Evolutionary conservation across 1,139 yeast genomes (phyloP), one percentile per base, ranked within the genome.

Genomic region (Meyerozyma carpophila): DNA sequence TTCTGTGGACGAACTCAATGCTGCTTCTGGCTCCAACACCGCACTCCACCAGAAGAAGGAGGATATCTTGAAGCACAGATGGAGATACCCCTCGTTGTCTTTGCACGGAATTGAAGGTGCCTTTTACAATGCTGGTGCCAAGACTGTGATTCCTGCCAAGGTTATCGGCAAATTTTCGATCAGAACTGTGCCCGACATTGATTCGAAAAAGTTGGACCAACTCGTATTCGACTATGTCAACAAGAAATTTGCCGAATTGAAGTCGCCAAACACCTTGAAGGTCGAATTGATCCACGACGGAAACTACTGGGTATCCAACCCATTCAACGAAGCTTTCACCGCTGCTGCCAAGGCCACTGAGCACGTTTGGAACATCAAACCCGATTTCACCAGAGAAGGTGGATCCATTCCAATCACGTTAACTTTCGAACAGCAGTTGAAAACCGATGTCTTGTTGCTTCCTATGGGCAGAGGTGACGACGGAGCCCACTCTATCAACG

Each of bases 391-490:
- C 44, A 84, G 98, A 73, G 98, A 93, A 71, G 98, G 98, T 60
- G 98, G 98, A 28, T 90, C 97, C 4, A 93, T 93, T 59, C 98
- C 98, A 54, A 90, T 93, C 62, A 91, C 98, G 36, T 71, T 93
- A 55, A 83, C 95, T 41, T 93, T 93, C 69, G 96, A 93, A 72
- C 76, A 89, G 58, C 82, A 83, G 61, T 78, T 93, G 59, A 83
- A 86, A 56, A 86, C 95, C 36, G 84, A 83, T 53, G 98, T 91
- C 31, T 75, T 93, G 52, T 74, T 93, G 59, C 78, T 93, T 57
- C 98, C 98, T 52, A 87, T 93, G 87, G 98, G 98, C 54, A 84
- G 95, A 68, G 98, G 98, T 57, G 98, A 93, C 62, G 99, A 94
- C 59, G 98, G 98, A 55, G 98, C 99, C 42, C 99, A 94, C 65